Conservation (phyloP, 768 basidiomycete species). For the Lactarius evosmus region DNA sequence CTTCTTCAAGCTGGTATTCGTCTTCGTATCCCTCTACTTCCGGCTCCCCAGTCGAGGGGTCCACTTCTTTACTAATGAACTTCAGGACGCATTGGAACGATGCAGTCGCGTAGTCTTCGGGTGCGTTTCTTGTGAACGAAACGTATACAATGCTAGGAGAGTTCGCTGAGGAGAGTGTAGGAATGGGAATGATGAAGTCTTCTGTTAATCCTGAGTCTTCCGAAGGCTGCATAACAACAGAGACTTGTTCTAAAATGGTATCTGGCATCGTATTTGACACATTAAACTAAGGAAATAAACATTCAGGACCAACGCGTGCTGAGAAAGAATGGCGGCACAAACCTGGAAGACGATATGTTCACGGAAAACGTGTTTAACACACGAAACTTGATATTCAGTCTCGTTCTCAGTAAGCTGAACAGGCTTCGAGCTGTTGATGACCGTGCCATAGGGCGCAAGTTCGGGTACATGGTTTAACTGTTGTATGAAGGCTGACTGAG, state of each 20-base stretch:
- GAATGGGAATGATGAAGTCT: constrained; percentile 90
- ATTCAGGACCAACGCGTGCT: constrained; percentile 19
- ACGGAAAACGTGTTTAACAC: constrained; percentile 95
- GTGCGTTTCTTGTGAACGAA: constrained; percentile 82
- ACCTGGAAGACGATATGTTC: constrained; percentile 98
- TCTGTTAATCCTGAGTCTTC: constrained; percentile 76
- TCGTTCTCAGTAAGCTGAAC: constrained; percentile 90
- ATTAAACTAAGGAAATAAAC: constrained; percentile 66
- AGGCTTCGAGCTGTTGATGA: constrained; percentile 77
- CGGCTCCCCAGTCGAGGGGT: constrained; percentile 91
- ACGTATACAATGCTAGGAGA: constrained; percentile 91
- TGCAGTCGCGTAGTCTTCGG: constrained; percentile 72
- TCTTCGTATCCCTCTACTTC: constrained; percentile 99
- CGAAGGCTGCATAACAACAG: constrained; percentile 85
- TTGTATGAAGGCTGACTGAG: constrained; percentile 80
- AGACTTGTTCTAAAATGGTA: constrained; percentile 90
- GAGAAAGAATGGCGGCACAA: constrained; percentile 28
- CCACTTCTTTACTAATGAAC: constrained; percentile 96
- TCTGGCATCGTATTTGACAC: constrained; percentile 95
- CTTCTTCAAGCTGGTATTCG: constrained; percentile 96
- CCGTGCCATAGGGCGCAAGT: constrained; percentile 77
- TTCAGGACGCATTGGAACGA: constrained; percentile 91
- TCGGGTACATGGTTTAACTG: constrained; percentile 88
- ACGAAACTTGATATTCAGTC: constrained; percentile 96
- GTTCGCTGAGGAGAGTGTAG: constrained; percentile 60